Evolutionary conservation across 2,329 filamentous ascomycete genomes (phyloP), one percentile per base, ranked within the genome.

Genomic region (Talaromyces sp.): DNA sequence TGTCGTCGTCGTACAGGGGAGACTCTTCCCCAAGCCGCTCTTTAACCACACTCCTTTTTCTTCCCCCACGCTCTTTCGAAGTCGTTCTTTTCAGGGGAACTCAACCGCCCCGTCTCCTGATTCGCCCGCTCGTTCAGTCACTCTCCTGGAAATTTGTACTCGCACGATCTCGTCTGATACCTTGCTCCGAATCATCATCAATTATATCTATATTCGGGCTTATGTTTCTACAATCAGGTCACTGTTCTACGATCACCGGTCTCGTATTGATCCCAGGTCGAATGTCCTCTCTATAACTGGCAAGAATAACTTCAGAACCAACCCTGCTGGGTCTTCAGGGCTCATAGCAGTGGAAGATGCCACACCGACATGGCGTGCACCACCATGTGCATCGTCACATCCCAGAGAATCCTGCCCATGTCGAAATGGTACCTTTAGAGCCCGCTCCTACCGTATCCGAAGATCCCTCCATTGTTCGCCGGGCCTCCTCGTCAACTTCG

Each of bases 371-470:
- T 69, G 69, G 68, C 56, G 63, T 67, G 43, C 65, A 65, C 49
- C 64, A 66, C 49, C 64, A 66, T 66, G 43, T 62, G 64, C 64
- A 52, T 43, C 64, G 50, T 45, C 50, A 58, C 60, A 58, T 31
- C 33, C 19, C 41, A 11, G 52, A 66, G 25, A 19, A 50, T 33
- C 50, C 41, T 8, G 10, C 65, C 61, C 70, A 68, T 52, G 71
- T 74, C 39, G 71, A 72, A 41, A 68, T 72, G 31, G 64, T 77
- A 22, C 73, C 75, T 19, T 62, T 63, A 37, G 59, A 73, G 15
- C 72, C 73, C 43, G 64, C 70, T 43, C 54, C 73, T 31, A 66
- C 72, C 17, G 39, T 70, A 13, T 64, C 67, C 22, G 61, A 67
- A 25, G 71, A 75, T 6, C 69, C 73, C 2, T 64, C 78, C n/a